Percentiles rank a stretch among this genome's conserved stretches.
These are phyloP conservation scores for Fusarium cicatricum DNA, from an alignment of 2,329 filamentous ascomycete genomes.

Conservation along the genomic window DNA sequence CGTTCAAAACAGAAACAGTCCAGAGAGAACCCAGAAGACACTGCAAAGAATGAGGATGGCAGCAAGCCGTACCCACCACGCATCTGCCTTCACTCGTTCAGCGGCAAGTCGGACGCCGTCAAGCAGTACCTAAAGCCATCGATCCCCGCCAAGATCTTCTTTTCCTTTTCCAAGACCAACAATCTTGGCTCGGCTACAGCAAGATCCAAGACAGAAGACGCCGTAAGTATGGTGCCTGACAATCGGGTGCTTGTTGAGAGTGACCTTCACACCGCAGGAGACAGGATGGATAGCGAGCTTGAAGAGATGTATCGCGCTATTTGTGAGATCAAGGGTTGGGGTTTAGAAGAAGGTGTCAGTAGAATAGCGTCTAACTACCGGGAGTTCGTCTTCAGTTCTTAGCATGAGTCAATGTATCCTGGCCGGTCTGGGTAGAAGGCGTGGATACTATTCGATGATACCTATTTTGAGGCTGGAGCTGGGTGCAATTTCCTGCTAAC, in stretches of 20 bases:
- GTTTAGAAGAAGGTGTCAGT: slow-evolving; percentile 70
- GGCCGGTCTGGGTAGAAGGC: too few species aligned
- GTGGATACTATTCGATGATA: too few species aligned
- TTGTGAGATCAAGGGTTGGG: slow-evolving; percentile 79
- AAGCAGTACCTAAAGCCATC: slow-evolving; percentile 77
- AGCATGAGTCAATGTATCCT: not conserved
- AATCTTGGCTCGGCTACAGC: slow-evolving; percentile 68
- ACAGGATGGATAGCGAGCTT: slow-evolving; percentile 77
- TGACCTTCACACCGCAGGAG: slow-evolving; percentile 82
- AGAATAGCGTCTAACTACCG: slow-evolving; percentile 77
- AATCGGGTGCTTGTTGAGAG: slow-evolving; percentile 84
- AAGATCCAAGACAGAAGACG: slow-evolving; percentile 62
- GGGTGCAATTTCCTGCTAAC: too few species aligned
- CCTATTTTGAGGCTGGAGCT: too few species aligned
- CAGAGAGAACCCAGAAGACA: slow-evolving; percentile 2
- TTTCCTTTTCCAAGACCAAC: slow-evolving; percentile 84
- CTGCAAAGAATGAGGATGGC: slow-evolving; percentile 41
- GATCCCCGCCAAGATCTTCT: slow-evolving; percentile 79
- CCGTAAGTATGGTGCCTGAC: slow-evolving; percentile 76
- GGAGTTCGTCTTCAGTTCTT: slow-evolving; percentile 71
- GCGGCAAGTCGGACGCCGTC: slow-evolving; percentile 75
- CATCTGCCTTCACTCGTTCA: slow-evolving; percentile 91
- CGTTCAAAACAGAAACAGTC: slow-evolving; percentile 47
- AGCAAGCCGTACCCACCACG: slow-evolving; percentile 73
- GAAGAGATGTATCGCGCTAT: slow-evolving; percentile 76